phyloP scores from a whole-genome alignment of 345 rosid genomes.

The Garcia nutans region DNA sequence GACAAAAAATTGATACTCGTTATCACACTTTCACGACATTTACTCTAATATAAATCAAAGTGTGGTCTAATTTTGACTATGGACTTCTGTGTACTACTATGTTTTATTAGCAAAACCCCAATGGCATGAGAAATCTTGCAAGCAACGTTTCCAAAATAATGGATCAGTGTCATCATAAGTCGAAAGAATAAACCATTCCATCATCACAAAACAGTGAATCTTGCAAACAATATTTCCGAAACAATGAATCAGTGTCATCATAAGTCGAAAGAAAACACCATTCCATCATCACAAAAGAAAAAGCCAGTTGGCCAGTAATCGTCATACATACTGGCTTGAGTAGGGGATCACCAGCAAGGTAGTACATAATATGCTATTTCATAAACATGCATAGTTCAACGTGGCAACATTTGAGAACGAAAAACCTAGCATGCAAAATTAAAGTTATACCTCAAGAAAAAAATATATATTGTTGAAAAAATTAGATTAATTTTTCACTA shows the following conservation, averaged over 20 bases:
- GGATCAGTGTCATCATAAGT: too few relatives aligned
- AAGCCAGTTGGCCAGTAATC: not conserved
- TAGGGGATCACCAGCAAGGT: not conserved
- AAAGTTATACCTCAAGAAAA: too few relatives aligned
- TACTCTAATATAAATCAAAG: not conserved
- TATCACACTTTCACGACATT: too few relatives aligned
- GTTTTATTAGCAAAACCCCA: too few relatives aligned
- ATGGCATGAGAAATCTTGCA: not conserved
- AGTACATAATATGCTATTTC: not conserved
- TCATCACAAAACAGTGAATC: too few relatives aligned
- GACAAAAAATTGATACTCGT: too few relatives aligned
- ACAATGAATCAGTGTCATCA: not conserved
- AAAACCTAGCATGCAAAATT: not conserved
- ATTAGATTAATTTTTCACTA: too few relatives aligned
- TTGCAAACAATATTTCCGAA: too few relatives aligned
- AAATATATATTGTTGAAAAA: too few relatives aligned
- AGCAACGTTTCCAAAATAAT: too few relatives aligned
- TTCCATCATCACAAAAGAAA: not conserved
- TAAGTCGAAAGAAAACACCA: not conserved
- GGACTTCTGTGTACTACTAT: not conserved
- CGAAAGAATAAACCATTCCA: too few relatives aligned
- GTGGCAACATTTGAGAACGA: not conserved
- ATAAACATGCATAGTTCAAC: not conserved
- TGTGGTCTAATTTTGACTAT: not conserved
- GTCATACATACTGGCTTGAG: not conserved